Conservation (phyloP, 2,329 filamentous ascomycete species). For the Podosphaera fusca region DNA sequence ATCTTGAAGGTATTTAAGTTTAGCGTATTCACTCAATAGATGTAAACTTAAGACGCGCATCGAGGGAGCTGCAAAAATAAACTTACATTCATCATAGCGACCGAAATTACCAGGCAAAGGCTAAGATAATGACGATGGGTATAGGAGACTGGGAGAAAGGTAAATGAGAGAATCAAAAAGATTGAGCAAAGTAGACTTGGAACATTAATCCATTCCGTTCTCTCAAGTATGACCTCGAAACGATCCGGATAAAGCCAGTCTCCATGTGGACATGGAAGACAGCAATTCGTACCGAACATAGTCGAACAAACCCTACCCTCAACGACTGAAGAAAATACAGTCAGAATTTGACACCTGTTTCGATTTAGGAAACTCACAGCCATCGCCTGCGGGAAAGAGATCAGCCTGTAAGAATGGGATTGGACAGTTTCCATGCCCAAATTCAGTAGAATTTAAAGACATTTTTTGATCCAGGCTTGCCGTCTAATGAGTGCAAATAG, state of each 20-base stretch:
- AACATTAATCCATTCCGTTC: conserved; percentile 68
- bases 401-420: conserved; percentile 44
- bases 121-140: conserved; percentile 85
- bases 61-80: background rate
- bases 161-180: conserved; percentile 24
- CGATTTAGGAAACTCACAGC: conserved; percentile 32
- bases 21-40: background rate
- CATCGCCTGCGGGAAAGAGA: conserved; percentile 33
- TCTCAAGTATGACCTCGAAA: conserved; percentile 34
- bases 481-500: background rate
- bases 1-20: conserved; percentile 28
- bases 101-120: conserved; percentile 57
- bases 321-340: conserved; percentile 19
- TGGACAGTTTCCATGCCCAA: conserved; percentile 24
- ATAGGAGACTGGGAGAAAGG: conserved; percentile 61
- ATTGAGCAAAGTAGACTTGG: conserved; percentile 39
- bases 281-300: conserved; percentile 38
- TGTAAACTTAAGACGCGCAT: background rate
- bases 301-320: conserved; percentile 34
- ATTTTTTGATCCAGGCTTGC: background rate
- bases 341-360: conserved; percentile 1
- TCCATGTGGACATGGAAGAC: conserved; percentile 71
- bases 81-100: conserved; percentile 60
- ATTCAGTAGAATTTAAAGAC: background rate
- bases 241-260: conserved; percentile 47